phyloP scores from a whole-genome alignment of 2,329 filamentous ascomycete genomes.

The Sphaerulina populicola region DNA sequence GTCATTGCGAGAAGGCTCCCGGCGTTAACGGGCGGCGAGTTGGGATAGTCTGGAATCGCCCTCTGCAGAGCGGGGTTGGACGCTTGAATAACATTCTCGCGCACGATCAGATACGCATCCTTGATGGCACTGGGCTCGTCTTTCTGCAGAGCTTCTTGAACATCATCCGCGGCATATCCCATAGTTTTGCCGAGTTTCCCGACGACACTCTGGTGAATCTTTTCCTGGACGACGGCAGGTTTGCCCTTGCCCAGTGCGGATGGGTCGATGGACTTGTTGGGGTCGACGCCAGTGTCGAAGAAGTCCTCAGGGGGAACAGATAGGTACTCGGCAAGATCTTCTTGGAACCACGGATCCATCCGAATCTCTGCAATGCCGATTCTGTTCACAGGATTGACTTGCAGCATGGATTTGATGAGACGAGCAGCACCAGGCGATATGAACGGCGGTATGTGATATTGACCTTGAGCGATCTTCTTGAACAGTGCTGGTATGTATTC shows the following conservation, averaged over 20 bases:
- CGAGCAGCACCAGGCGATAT: constrained; percentile 74
- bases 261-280: constrained; percentile 80
- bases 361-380: constrained; percentile 92
- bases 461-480: constrained; percentile 92
- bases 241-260: constrained; percentile 72
- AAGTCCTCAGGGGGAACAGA: constrained; percentile 85
- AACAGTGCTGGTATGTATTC: constrained; percentile 97
- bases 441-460: constrained; percentile 86
- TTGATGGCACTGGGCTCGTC: constrained; percentile 97
- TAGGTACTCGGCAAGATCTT: constrained; percentile 77
- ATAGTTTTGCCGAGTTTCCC: constrained; percentile 96
- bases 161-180: constrained; percentile 91
- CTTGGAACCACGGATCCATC: constrained; percentile 86
- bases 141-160: constrained; percentile 84
- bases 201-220: constrained; percentile 84
- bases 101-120: constrained; percentile 95
- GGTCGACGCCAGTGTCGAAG: constrained; percentile 85
- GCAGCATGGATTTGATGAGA: constrained; percentile 86
- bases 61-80: constrained; percentile 55
- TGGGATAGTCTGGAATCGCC: constrained; percentile 45
- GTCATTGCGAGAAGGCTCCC: constrained; percentile 9
- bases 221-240: constrained; percentile 70
- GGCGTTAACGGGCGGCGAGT: constrained; percentile 20
- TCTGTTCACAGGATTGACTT: constrained; percentile 88
- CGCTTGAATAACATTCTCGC: constrained; percentile 96